Conservation (phyloP, 202 grass and related monocot species). For the Setaria viridis region DNA sequence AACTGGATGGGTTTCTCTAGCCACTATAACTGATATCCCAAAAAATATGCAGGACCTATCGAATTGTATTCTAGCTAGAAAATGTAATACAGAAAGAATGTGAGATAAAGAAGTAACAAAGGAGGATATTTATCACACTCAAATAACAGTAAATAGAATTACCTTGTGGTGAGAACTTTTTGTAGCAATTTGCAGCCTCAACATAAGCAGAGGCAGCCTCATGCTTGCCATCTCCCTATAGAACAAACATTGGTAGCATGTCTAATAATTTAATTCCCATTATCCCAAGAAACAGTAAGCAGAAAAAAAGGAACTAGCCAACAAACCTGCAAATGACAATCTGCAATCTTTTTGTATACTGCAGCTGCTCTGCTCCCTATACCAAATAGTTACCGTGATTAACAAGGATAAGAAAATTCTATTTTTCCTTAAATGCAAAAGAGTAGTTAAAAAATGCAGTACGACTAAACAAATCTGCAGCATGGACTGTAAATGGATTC, state of each 20-base stretch:
- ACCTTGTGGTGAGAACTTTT: conserved; percentile 81
- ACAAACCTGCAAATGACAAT: conserved; percentile 31
- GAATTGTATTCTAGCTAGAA: neutral
- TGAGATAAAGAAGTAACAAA: neutral
- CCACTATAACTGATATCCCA: neutral
- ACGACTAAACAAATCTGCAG: neutral
- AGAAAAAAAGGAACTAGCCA: neutral
- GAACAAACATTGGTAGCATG: neutral
- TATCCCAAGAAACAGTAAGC: neutral
- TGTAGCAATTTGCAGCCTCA: conserved; percentile 90
- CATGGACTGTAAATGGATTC: conserved; percentile 4
- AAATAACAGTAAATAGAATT: neutral
- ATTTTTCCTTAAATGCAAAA: neutral
- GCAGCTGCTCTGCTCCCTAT: conserved; percentile 15
- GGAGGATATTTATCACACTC: neutral
- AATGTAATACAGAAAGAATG: neutral
- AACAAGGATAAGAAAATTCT: neutral
- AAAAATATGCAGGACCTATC: neutral
- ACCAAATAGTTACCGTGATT: conserved; percentile 6
- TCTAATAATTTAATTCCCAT: neutral
- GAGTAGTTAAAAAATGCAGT: neutral
- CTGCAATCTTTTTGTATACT: conserved; percentile 33
- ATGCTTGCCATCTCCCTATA: conserved; percentile 76
- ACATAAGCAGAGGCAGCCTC: conserved; percentile 84
- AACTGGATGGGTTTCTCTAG: neutral